Base-by-base conservation (phyloP, 1,284 basidiomycete genomes). In the Microbotryum lychnidis-dioicae region DNA sequence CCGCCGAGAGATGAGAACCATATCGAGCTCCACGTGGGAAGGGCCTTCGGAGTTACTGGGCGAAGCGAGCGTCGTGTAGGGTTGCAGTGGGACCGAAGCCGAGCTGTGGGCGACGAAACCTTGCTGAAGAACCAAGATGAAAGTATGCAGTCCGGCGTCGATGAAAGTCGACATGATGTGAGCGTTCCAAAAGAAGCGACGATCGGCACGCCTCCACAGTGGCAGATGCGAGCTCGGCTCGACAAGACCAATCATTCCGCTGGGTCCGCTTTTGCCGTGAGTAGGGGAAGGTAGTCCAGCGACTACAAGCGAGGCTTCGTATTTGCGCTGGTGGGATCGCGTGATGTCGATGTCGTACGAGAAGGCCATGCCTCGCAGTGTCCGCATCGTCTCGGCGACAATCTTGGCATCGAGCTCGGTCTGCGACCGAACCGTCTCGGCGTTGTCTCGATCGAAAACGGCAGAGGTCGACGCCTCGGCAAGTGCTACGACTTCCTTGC, bases 151-250 rank as follows among this genome's bases (percentile, higher is more conserved):
- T 0, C 76, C 76, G 0, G 72, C 72, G 16, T 75, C 70, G 14
- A 74, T 68, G 47, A 77, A 71, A n/a, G 86, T 83, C 67, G 85
- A 85, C 20, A 81, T 80, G 64, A 92, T 79, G 79, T 83, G 84
- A 23, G 90, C 87, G 69, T 93, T 93, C 86, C 89, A 92, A 88
- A 88, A 93, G 73, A 87, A 92, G 50, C 86, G 83, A 50, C 82
- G 81, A 63, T 91, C 87, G 1, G 89, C 87, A 10, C 88, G 79
- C 47, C 87, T 80, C 88, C 90, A 91, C 6, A 92, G 79, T 0
- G 90, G 89, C 48, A 90, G 79, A 1, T 82, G 83, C 1, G 82
- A 77, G 60, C 81, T 79, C 0, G 88, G 87, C 74, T 91, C 88
- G 3, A 80, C 37, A 6, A 42, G 37, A 2, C 37, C 37, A 14